A percentile compares a stretch with the other conserved stretches of the same genome.
phyloP scores from a whole-genome alignment of 2,329 filamentous ascomycete species.

The Pseudogymnoascus sp. region DNA sequence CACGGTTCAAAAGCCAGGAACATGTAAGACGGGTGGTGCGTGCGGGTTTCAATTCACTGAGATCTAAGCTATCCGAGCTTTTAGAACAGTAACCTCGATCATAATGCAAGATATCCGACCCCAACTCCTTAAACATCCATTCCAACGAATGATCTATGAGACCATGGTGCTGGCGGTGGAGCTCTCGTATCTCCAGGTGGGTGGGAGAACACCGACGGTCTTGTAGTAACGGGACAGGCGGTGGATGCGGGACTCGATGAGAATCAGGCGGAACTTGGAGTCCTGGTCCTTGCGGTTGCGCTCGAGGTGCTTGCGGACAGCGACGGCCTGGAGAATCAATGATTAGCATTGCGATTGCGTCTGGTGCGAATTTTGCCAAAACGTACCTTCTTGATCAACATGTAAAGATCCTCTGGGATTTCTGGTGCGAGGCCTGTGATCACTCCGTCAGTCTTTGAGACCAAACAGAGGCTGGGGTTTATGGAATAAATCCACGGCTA shows the following conservation, averaged over 20 bases:
- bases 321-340: conserved; percentile 61
- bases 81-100: conserved; percentile 14
- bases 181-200: conserved; percentile 98
- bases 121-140: conserved; percentile 26
- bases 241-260: conserved; percentile 99
- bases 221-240: conserved; percentile 99
- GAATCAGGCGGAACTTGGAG: conserved; percentile 99
- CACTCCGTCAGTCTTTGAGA: conserved; percentile 83
- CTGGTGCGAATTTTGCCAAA: neutral
- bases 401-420: conserved; percentile 99
- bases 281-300: conserved; percentile 99
- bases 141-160: conserved; percentile 54
- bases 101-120: conserved; percentile 25
- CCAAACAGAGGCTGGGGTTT: conserved; percentile 73
- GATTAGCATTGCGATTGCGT: conserved; percentile 18
- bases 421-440: conserved; percentile 97
- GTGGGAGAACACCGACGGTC: conserved; percentile 76
- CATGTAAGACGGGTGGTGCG: conserved; percentile 6
- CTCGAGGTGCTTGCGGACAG: conserved; percentile 99
- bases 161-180: conserved; percentile 93
- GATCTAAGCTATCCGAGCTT: conserved; percentile 9
- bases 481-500: conserved; percentile 12
- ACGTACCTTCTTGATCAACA: conserved; percentile 98
- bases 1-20: neutral
- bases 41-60: conserved; percentile 10